Evolutionary conservation across 2,329 filamentous ascomycete species (phyloP), one percentile per base, ranked within the genome.

Genomic region (Diaporthe amygdali): DNA sequence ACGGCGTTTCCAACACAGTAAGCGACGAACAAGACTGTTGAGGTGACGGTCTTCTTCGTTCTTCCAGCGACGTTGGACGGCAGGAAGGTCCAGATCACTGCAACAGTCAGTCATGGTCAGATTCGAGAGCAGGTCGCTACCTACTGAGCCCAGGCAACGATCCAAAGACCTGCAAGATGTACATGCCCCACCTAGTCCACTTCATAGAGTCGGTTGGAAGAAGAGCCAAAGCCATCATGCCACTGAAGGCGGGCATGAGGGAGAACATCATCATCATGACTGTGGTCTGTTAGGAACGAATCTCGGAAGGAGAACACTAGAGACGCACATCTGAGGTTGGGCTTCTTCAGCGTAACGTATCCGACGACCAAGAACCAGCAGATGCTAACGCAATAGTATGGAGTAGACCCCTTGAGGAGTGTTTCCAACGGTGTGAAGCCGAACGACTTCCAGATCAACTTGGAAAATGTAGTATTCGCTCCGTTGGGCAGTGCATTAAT

Each of bases 121-220:
- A 49, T 15, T 25, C 9, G 22, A 25, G 46, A 49, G 15, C 46
- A 25, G 4, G 46, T 14, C 22, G 25, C 15, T 32, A 44, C 41
- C 9, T 30, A 44, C 75, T 49, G 0, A 78, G 72, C 47, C 76
- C 77, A 15, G 77, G 77, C 0, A 79, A 68, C 0, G 75, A 74
- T 32, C 77, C 78, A 46, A 76, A 74, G 0, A 76, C 75, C 49
- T 74, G 76, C 69, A 32, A 80, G 34, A 80, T 74, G 46, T 78
- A 81, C 76, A 79, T 78, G 49, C 77, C 78, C 79, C 79, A 80
- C 49, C 76, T 74, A 0, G 75, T 76, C 79, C 79, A 81, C 20
- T 75, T 74, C 68, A 76, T 74, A 12, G 71, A 72, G 14, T 76
- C 73, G 1, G 68, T 75, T 0, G 78, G 78, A 4, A 81, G 71